Percentiles rank a stretch among this genome's conserved stretches.
Conservation (phyloP, 495 filamentous ascomycete species). For the Penicillium turbatum region DNA sequence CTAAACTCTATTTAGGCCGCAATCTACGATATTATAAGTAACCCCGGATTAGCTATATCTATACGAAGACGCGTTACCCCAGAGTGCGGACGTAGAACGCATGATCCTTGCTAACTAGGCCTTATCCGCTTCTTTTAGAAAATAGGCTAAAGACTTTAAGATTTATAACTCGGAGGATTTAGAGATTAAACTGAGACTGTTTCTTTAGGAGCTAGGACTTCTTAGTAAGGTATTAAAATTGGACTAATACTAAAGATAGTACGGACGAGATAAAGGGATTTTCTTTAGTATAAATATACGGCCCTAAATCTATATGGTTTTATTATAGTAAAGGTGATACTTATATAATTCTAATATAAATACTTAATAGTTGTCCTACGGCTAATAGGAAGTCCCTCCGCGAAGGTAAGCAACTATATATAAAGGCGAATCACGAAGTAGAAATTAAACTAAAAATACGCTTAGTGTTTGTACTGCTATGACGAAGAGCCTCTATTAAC, state of each 20-base stretch:
- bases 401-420: not conserved
- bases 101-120: not conserved
- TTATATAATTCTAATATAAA: not conserved
- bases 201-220: not conserved
- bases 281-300: not conserved
- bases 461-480: not conserved
- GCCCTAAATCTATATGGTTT: not conserved
- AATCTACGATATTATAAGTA: not conserved
- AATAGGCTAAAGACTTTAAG: not conserved
- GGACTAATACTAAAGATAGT: too few species aligned
- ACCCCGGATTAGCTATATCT: not conserved
- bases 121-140: not conserved
- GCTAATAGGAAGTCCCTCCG: not conserved
- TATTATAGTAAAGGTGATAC: not conserved
- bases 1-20: too few species aligned
- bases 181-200: not conserved
- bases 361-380: not conserved
- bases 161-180: not conserved
- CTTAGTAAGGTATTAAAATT: not conserved
- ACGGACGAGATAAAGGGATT: not conserved
- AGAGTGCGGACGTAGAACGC: not conserved
- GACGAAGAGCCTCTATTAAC: not conserved
- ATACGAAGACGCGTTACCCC: not conserved
- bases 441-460: not conserved
- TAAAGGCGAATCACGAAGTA: not conserved